phyloP scores from a whole-genome alignment of 2,329 filamentous ascomycete species.

The Phyllosticta capitalensis region DNA sequence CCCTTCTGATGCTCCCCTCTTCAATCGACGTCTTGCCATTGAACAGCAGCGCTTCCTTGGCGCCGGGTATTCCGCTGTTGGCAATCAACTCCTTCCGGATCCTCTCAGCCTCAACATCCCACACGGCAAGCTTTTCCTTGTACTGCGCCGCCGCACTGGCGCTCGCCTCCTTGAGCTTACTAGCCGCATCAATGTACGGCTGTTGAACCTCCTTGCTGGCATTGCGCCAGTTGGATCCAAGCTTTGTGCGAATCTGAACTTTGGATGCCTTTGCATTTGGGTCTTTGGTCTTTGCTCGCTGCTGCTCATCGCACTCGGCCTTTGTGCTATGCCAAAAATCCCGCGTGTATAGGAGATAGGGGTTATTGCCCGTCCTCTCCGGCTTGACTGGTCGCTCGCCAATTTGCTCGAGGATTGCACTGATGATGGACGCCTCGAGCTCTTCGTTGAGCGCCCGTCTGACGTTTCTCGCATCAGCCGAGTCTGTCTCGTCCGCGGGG shows the following conservation, averaged over 20 bases:
- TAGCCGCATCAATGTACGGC: slow-evolving; percentile 69
- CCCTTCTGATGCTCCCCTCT: slow-evolving; percentile 25
- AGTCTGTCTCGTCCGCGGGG: slow-evolving; percentile 13
- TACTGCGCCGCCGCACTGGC: slow-evolving; percentile 49
- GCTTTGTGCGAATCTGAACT: slow-evolving; percentile 71
- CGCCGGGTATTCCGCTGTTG: slow-evolving; percentile 13
- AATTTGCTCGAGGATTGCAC: slow-evolving; percentile 49
- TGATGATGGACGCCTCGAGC: slow-evolving; percentile 49
- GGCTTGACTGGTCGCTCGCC: slow-evolving; percentile 70
- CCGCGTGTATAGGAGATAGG: slow-evolving; percentile 84
- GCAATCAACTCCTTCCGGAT: slow-evolving; percentile 35
- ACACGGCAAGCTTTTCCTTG: slow-evolving; percentile 53
- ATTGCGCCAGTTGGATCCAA: slow-evolving; percentile 86
- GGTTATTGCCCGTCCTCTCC: slow-evolving; percentile 64
- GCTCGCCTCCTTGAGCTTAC: slow-evolving; percentile 59
- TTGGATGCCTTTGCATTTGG: slow-evolving; percentile 56
- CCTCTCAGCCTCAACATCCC: slow-evolving; percentile 57
- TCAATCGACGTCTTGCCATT: slow-evolving; percentile 30
- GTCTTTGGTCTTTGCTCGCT: slow-evolving; percentile 54
- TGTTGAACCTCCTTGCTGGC: slow-evolving; percentile 58
- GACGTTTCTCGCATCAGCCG: slow-evolving; percentile 11
- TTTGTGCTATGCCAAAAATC: slow-evolving; percentile 55
- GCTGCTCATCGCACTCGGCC: slow-evolving; percentile 57
- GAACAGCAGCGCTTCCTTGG: slow-evolving; percentile 18
- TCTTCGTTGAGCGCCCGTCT: slow-evolving; percentile 29